Evolutionary conservation across 148 eudicot genomes (phyloP).

Genomic region (Cornus kousa): DNA sequence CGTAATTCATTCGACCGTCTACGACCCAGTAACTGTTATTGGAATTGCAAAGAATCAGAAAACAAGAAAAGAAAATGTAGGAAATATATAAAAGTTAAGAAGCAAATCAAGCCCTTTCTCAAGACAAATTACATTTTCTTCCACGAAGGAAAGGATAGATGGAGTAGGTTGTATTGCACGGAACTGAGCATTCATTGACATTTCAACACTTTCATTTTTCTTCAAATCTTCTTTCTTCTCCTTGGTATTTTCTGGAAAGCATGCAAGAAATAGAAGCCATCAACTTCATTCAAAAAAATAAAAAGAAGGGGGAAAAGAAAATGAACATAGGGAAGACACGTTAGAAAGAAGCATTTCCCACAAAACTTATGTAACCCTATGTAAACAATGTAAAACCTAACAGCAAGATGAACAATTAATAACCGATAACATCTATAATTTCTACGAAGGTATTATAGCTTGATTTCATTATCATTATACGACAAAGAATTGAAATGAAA

Average conservation of each 20-base stretch:
- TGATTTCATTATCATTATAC: no score
- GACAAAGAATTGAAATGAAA: no score
- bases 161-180: constrained; percentile 89
- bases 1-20: constrained; percentile 75
- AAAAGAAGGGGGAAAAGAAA: not conserved
- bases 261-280: not conserved
- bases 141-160: constrained; percentile 76
- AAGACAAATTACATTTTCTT: constrained; percentile 61
- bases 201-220: constrained; percentile 41
- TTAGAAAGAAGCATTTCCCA: not conserved
- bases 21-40: constrained; percentile 74
- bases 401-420: not conserved
- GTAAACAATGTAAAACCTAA: not conserved
- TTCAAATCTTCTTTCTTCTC: constrained; percentile 37
- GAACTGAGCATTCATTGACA: constrained; percentile 86
- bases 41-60: constrained; percentile 14
- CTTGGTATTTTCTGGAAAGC: constrained; percentile 42
- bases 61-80: constrained; percentile 3
- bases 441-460: no score
- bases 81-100: not conserved
- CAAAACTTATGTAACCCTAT: not conserved
- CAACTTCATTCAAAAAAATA: constrained; percentile 1
- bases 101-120: not conserved
- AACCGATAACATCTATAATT: not conserved
- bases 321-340: not conserved